phyloP scores from a whole-genome alignment of 2,329 filamentous ascomycete species.

The Aureobasidium pullulans region DNA sequence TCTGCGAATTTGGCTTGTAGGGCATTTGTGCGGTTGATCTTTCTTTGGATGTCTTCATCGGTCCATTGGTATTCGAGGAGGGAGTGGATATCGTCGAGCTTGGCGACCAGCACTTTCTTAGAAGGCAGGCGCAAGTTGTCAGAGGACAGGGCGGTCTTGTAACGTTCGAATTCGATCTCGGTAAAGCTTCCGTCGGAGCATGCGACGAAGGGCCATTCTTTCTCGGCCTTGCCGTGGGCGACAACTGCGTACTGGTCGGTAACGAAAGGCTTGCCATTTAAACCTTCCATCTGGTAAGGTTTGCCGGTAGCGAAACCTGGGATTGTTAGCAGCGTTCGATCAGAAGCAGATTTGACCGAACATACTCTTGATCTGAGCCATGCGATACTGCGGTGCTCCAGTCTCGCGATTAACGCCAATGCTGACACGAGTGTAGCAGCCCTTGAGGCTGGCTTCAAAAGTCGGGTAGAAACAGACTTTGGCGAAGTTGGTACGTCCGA shows the following conservation, averaged over 20 bases:
- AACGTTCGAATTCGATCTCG: conserved; percentile 72
- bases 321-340: neutral
- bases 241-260: conserved; percentile 80
- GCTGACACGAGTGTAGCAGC: conserved; percentile 79
- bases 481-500: conserved; percentile 79
- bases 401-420: conserved; percentile 66
- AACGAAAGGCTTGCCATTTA: conserved; percentile 67
- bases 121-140: conserved; percentile 69
- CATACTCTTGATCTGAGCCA: conserved; percentile 79
- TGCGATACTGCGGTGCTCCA: conserved; percentile 72
- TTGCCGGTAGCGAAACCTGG: conserved; percentile 65
- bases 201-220: conserved; percentile 81
- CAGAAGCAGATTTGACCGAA: neutral
- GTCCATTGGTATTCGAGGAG: conserved; percentile 77
- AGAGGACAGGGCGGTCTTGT: conserved; percentile 64
- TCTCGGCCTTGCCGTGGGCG: conserved; percentile 74
- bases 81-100: conserved; percentile 72
- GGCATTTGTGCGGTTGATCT: conserved; percentile 63
- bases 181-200: conserved; percentile 81
- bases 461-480: conserved; percentile 89
- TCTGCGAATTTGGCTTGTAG: conserved; percentile 55
- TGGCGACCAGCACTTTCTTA: conserved; percentile 59
- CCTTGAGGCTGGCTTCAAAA: conserved; percentile 73
- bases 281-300: conserved; percentile 72
- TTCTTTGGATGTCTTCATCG: conserved; percentile 71